Evolutionary conservation across 2,329 filamentous ascomycete species (phyloP).

Genomic region (Neonectria faginata): DNA sequence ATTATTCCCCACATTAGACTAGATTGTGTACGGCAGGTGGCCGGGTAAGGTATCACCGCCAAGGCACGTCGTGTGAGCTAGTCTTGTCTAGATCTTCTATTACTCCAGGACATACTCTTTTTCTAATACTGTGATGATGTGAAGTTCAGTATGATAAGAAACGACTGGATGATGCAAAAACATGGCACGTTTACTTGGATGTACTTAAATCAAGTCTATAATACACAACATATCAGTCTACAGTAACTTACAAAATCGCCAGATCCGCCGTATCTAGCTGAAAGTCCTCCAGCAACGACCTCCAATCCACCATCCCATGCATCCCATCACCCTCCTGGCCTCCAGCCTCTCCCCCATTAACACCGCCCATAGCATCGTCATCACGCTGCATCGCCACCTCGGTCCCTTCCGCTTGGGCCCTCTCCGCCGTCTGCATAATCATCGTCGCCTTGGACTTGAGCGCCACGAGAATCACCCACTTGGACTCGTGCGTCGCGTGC

Average conservation of each 20-base stretch:
- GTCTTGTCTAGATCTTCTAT: no score
- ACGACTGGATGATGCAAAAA: no score
- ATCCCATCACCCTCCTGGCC: conserved; percentile 19
- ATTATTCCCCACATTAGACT: no score
- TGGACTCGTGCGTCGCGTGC: conserved; percentile 34
- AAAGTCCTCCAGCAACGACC: conserved; percentile 46
- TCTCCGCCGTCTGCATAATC: conserved; percentile 32
- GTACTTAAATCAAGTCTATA: background rate
- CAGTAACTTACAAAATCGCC: conserved; percentile 13
- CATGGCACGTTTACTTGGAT: no score
- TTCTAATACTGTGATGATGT: no score
- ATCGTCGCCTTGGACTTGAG: conserved; percentile 47
- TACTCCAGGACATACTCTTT: no score
- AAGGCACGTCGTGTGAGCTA: no score
- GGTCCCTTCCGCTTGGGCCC: background rate
- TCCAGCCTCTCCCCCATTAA: conserved; percentile 6
- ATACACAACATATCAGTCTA: background rate
- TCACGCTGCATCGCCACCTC: background rate
- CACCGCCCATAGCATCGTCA: background rate
- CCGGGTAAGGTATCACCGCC: no score
- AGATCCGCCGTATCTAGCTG: conserved; percentile 43
- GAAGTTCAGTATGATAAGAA: no score
- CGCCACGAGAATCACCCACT: conserved; percentile 48
- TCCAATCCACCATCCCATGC: conserved; percentile 45
- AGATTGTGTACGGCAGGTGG: no score